Percentiles rank a stretch among this genome's conserved stretches.
phyloP scores from a whole-genome alignment of 805 yeast genomes.

The Blastobotrys peoriensis region DNA sequence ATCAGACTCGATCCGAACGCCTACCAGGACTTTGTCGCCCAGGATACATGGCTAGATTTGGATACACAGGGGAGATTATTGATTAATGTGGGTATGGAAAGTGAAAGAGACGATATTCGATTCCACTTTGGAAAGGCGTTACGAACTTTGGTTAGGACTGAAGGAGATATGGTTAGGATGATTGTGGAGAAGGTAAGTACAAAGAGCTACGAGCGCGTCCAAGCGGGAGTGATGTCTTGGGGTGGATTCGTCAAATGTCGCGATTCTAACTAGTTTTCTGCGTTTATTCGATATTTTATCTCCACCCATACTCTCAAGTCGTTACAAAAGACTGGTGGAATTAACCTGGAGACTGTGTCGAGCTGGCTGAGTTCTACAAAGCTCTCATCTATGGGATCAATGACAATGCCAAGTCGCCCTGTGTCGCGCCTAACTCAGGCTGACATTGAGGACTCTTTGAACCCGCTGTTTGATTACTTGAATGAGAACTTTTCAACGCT shows the following conservation, averaged over 20 bases:
- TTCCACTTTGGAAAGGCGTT: constrained; percentile 75
- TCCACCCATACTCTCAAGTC: constrained; percentile 54
- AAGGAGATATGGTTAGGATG: constrained; percentile 59
- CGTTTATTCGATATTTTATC: constrained; percentile 50
- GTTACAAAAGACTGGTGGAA: constrained; percentile 29
- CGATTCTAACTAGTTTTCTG: constrained; percentile 38
- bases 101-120: constrained; percentile 72
- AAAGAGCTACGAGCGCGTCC: neutral
- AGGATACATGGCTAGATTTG: constrained; percentile 50
- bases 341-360: constrained; percentile 26
- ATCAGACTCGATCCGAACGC: constrained; percentile 56
- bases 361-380: constrained; percentile 29
- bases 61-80: constrained; percentile 64
- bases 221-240: neutral
- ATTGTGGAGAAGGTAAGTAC: constrained; percentile 52
- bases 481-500: constrained; percentile 61
- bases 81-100: constrained; percentile 67
- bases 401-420: constrained; percentile 5
- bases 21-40: constrained; percentile 62
- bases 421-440: constrained; percentile 16
- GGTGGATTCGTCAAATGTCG: neutral
- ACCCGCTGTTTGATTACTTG: constrained; percentile 68
- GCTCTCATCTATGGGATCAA: constrained; percentile 3
- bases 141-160: constrained; percentile 55
- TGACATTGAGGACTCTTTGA: constrained; percentile 56